phyloP scores from a whole-genome alignment of 352 stramenopile species.

The Globisporangium polare region DNA sequence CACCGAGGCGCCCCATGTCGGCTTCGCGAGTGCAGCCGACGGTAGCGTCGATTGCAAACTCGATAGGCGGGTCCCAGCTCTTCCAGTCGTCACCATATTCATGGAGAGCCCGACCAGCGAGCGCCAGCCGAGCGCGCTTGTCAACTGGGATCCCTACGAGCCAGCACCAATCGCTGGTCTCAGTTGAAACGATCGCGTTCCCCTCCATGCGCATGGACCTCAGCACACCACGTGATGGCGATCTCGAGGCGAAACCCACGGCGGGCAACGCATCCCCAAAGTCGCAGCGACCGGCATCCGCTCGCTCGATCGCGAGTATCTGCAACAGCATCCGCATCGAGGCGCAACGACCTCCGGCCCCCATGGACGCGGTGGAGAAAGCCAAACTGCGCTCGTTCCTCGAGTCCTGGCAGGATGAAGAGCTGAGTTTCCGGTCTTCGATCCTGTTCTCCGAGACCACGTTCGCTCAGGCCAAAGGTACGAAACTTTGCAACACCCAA shows the following conservation, averaged over 20 bases:
- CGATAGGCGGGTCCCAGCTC: not conserved
- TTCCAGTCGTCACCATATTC: not conserved
- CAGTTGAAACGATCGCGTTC: slow-evolving; percentile 9
- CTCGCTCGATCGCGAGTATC: slow-evolving; percentile 4
- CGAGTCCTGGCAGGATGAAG: slow-evolving; percentile 43
- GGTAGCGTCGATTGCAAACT: slow-evolving; percentile 13
- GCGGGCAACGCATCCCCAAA: not conserved
- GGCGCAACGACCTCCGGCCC: not conserved
- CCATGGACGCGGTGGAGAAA: slow-evolving; percentile 18
- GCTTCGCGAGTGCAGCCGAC: slow-evolving; percentile 24
- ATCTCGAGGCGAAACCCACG: not conserved
- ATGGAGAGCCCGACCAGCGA: slow-evolving; percentile 5
- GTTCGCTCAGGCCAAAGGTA: slow-evolving; percentile 58
- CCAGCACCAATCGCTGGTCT: not conserved
- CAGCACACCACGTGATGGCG: not conserved
- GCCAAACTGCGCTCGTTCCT: slow-evolving; percentile 52
- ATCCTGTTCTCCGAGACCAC: slow-evolving; percentile 58
- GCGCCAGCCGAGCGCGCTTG: slow-evolving; percentile 8
- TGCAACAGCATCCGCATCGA: slow-evolving; percentile 7
- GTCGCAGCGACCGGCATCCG: not conserved
- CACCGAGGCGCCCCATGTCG: slow-evolving; percentile 34
- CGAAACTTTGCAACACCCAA: too few species aligned
- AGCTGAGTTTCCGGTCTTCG: slow-evolving; percentile 47
- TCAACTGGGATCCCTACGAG: not conserved
- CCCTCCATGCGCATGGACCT: not conserved